Percentiles rank a stretch among this genome's conserved stretches.
These are phyloP conservation scores for Teunomyces lycoperdinae DNA, from an alignment of 805 yeast species.

Conservation along the genomic window DNA sequence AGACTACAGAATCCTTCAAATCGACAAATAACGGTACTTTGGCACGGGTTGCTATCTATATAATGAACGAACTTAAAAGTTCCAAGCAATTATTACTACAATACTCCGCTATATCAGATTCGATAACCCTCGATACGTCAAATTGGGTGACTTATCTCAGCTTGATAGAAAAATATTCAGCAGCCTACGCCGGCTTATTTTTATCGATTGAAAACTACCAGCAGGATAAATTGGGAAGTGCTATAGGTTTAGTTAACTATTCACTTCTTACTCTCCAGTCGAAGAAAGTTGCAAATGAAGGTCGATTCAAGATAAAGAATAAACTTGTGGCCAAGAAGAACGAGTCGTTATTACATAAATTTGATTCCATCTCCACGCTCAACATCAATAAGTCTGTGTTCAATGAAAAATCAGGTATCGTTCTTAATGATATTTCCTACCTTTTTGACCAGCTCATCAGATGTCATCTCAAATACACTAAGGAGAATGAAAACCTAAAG, in stretches of 20 bases:
- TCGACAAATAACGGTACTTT: conserved; percentile 37
- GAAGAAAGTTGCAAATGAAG: conserved; percentile 17
- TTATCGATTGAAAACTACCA: conserved; percentile 46
- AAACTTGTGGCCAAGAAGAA: conserved; percentile 30
- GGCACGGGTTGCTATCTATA: conserved; percentile 44
- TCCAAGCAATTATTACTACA: conserved; percentile 1
- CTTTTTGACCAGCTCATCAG: conserved; percentile 41
- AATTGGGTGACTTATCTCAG: conserved; percentile 31
- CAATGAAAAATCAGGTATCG: conserved; percentile 30
- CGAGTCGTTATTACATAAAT: conserved; percentile 27
- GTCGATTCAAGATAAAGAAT: conserved; percentile 19
- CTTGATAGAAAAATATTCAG: conserved; percentile 31
- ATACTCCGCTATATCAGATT: neutral
- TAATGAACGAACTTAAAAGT: conserved; percentile 30
- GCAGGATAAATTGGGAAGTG: conserved; percentile 43
- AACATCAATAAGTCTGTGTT: conserved; percentile 35
- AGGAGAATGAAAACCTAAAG: conserved; percentile 39
- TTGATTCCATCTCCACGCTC: conserved; percentile 34
- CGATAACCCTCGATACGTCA: conserved; percentile 7
- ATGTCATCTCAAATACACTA: conserved; percentile 38
- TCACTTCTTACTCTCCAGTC: conserved; percentile 36
- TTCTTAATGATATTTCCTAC: conserved; percentile 34
- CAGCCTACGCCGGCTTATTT: conserved; percentile 45
- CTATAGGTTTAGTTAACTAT: conserved; percentile 43
- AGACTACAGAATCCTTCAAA: conserved; percentile 6